Percentiles rank a stretch among this genome's conserved stretches.
These are phyloP conservation scores for Aaosphaeria pasadenensis DNA, from an alignment of 2,329 filamentous ascomycete species.

Conservation along the genomic window DNA sequence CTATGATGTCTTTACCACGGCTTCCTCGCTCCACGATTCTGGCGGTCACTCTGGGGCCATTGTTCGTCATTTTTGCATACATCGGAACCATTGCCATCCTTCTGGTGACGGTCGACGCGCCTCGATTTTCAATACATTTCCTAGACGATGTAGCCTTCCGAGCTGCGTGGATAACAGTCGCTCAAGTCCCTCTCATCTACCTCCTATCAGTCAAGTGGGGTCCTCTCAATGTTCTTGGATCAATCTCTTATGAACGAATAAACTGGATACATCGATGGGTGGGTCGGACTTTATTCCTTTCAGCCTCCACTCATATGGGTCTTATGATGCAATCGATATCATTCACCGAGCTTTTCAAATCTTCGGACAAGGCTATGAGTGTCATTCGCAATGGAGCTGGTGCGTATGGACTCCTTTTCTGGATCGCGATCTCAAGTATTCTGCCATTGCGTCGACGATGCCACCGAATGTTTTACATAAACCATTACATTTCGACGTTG, in stretches of 20 bases:
- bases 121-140: background rate
- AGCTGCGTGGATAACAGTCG: constrained; percentile 26
- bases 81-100: background rate
- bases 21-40: background rate
- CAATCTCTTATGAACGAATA: constrained; percentile 20
- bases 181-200: constrained; percentile 24
- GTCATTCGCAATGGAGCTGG: constrained; percentile 21
- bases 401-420: constrained; percentile 19
- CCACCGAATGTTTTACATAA: constrained; percentile 23
- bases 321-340: constrained; percentile 26
- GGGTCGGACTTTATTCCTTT: constrained; percentile 19
- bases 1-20: no score
- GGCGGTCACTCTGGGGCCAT: background rate
- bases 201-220: constrained; percentile 24
- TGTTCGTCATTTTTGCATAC: background rate
- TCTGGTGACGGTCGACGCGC: background rate
- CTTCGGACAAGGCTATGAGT: constrained; percentile 13
- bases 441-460: constrained; percentile 21
- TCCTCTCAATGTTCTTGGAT: constrained; percentile 15
- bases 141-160: constrained; percentile 23
- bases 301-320: constrained; percentile 20
- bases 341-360: constrained; percentile 14
- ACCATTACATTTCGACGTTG: constrained; percentile 22
- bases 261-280: constrained; percentile 24
- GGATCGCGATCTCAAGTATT: constrained; percentile 21